Base-by-base conservation (phyloP, 768 basidiomycete genomes). In the Lentinula raphanica region DNA sequence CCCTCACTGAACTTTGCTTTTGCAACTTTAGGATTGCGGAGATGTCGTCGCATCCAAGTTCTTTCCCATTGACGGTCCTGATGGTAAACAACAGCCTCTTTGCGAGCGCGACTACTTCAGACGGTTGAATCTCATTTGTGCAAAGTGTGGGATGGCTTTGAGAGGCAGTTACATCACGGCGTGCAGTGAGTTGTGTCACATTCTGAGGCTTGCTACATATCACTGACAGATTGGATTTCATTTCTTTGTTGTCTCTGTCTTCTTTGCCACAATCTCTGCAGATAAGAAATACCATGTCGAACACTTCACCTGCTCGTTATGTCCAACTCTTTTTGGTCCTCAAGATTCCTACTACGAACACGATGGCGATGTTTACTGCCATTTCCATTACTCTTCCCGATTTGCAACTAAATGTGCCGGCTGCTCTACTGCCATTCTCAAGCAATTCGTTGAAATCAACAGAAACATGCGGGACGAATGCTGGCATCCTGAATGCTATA, bases 401-500 rank as follows among this genome's bases (percentile, higher is more conserved):
- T 98, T 98, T 70, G 97, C 97, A 1, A 96, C 94, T 49, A 98
- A 98, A 71, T 99, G 97, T 69, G 95, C 94, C 0, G 97, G 97
- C 5, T 99, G 97, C 73, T 91, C 86, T 64, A 97, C 88, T 59
- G 97, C 97, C 17, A 99, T 99, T 61, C 76, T 99, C 64, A 99
- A 99, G 76, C 97, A 99, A 72, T 99, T 98, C 67, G 97, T 99
- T 60, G 97, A 99, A 76, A 98, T 99, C 74, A 98, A 99, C 68
- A 84, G 97, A 60, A 98, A 98, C 73, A 92, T 91, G 82, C 82
- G 88, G 63, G 95, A 99, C 73, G 97, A 99, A 76, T 98, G 96
- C 68, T 99, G 97, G 96, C 97, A 99, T 80, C 97, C 97, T 56
- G 97, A 99, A 72, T 99, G 97, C 71, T 98, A 98, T 72, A 98